Percentiles rank a stretch among this genome's conserved stretches.
phyloP scores from a whole-genome alignment of 177 flowering plant species.

The Vitis hybrid region DNA sequence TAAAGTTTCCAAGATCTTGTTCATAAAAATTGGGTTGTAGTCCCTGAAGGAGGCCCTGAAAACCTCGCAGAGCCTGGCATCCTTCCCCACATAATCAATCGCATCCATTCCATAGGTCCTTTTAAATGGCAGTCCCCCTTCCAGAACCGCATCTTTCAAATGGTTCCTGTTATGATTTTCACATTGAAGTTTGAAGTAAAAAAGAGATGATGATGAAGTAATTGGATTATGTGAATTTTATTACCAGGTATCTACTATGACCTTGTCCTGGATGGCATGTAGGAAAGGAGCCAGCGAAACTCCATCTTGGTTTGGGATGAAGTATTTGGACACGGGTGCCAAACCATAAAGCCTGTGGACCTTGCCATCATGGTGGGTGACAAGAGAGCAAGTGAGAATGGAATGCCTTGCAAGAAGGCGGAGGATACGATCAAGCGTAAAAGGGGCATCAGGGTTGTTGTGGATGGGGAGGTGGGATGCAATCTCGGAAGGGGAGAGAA shows the following conservation, averaged over 20 bases:
- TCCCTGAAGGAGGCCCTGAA: constrained; percentile 24
- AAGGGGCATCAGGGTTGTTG: constrained; percentile 22
- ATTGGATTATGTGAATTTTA: background rate
- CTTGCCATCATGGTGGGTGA: background rate
- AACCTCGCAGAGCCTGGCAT: constrained; percentile 15
- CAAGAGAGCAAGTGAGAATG: constrained; percentile 11
- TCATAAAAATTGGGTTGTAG: constrained; percentile 15
- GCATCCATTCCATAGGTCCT: constrained; percentile 31
- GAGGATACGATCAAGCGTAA: constrained; percentile 29
- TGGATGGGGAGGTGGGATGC: constrained; percentile 21
- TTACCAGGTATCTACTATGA: constrained; percentile 1
- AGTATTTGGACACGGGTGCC: constrained; percentile 7
- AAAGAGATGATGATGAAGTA: no score
- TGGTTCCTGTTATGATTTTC: constrained; percentile 9
- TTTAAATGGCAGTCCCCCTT: constrained; percentile 30
- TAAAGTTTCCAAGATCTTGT: constrained; percentile 25
- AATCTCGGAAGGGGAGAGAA: constrained; percentile 24
- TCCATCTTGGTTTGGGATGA: constrained; percentile 9
- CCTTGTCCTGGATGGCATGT: background rate
- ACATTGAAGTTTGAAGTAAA: background rate
- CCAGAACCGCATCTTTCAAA: constrained; percentile 26
- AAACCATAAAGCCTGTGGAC: constrained; percentile 9
- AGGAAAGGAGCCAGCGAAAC: constrained; percentile 10
- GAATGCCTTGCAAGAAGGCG: constrained; percentile 21
- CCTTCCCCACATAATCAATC: constrained; percentile 20